Base-by-base conservation (phyloP, 495 filamentous ascomycete species). In the Tuber indicum region DNA sequence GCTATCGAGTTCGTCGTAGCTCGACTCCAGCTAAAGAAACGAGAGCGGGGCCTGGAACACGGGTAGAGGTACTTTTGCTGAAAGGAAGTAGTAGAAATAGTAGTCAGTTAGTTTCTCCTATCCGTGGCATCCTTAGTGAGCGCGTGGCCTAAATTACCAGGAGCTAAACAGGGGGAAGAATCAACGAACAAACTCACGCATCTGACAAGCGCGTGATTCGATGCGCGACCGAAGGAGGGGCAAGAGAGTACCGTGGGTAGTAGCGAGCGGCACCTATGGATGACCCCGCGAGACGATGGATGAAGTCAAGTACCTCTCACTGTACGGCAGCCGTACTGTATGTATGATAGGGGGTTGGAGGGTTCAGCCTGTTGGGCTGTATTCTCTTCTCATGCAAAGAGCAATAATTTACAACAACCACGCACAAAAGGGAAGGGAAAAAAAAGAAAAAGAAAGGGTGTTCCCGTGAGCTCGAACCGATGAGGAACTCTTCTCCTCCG, bases 211-310 rank as follows among this genome's bases (percentile, higher is more conserved):
- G 74, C 42, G 42, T 70, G 39, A 42, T 72, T 45, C 44, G 41
- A 72, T 52, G 42, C 73, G 71, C 70, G 52, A 62, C 47, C 42
- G 45, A 45, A 66, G 58, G 73, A 47, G 77, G 73, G 41, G 70
- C 62, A 72, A 47, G 73, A 58, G 70, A 58, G 70, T 42, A 76
- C 74, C 21, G 70, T 69, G 43, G 62, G 71, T 41, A 70, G 70
- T 58, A 42, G 77, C 43, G 71, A 74, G 70, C 72, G 77, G 49
- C 70, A 74, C 69, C 75, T 70, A 45, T 79, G 42, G 23, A 49
- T 73, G 45, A 66, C 26, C 58, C 58, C 75, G 71, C 52, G 47
- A 46, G 49, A n/a, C 70, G 58, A 70, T 72, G 58, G 70, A 75
- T 75, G 76, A 58, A 74, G 66, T 41, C 46, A 43, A 75, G 21